These are phyloP conservation scores for Papiliotrema laurentii DNA, from an alignment of 1,284 basidiomycete species.

Conservation along the genomic window DNA sequence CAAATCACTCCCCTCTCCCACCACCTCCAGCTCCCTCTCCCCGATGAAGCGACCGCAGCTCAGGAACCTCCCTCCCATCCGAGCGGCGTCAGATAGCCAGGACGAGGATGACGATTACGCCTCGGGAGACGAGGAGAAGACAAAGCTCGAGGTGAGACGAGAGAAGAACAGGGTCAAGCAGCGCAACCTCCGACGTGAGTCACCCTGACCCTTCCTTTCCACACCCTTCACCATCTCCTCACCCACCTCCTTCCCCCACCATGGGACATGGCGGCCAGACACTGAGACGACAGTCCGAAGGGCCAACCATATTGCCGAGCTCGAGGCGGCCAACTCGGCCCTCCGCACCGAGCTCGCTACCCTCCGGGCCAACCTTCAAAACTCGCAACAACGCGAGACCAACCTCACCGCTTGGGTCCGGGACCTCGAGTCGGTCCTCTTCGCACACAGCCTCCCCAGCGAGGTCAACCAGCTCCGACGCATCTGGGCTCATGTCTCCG, in stretches of 20 bases:
- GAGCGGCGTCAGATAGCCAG: not conserved
- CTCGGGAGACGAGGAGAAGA: slow-evolving; percentile 12
- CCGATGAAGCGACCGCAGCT: not conserved
- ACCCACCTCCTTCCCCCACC: not conserved
- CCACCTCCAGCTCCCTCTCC: not conserved
- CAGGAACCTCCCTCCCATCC: not conserved
- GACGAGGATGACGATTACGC: slow-evolving; percentile 2
- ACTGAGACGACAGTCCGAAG: slow-evolving; percentile 28
- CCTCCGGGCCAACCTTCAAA: slow-evolving; percentile 5
- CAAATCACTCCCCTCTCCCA: not conserved
- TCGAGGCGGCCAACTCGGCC: slow-evolving; percentile 24
- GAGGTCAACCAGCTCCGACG: slow-evolving; percentile 29
- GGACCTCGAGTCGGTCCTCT: slow-evolving; percentile 32
- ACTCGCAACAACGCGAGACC: slow-evolving; percentile 13
- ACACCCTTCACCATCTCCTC: too few relatives aligned
- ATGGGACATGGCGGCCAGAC: not conserved
- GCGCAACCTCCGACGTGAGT: slow-evolving; percentile 34
- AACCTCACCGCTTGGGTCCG: slow-evolving; percentile 28
- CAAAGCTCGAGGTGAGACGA: slow-evolving; percentile 22
- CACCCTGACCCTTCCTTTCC: not conserved
- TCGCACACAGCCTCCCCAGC: slow-evolving; percentile 22
- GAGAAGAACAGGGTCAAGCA: slow-evolving; percentile 41
- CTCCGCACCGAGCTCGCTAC: slow-evolving; percentile 13
- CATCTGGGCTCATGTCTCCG: slow-evolving; percentile 14
- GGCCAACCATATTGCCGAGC: slow-evolving; percentile 36